Conservation (phyloP, 306 rosid species). For the Oxytropis ochrocephala region DNA sequence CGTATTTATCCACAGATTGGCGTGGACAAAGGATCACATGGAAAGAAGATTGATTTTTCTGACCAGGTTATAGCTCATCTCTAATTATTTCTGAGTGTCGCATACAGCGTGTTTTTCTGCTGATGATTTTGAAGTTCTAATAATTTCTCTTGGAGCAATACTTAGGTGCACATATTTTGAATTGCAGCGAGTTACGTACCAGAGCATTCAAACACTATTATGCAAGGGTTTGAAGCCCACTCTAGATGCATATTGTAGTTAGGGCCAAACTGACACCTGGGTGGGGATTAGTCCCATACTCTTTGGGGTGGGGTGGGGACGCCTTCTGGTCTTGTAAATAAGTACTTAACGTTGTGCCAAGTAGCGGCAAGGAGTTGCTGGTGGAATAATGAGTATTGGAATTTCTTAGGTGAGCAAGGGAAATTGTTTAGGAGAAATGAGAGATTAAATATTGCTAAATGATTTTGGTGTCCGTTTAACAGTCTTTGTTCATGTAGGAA, state of each 20-base stretch:
- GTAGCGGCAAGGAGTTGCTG: too few species aligned
- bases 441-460: neutral
- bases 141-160: neutral
- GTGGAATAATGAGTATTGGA: too few species aligned
- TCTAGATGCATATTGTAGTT: too few species aligned
- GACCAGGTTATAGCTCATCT: slow-evolving; percentile 49
- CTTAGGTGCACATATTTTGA: neutral
- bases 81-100: neutral
- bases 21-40: slow-evolving; percentile 77
- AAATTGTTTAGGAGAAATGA: neutral
- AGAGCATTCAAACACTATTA: too few species aligned
- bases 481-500: neutral
- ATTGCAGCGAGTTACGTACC: too few species aligned
- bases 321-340: too few species aligned
- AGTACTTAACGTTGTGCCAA: too few species aligned
- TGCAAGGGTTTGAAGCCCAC: too few species aligned
- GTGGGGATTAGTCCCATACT: too few species aligned
- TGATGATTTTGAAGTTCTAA: neutral
- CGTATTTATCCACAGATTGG: slow-evolving; percentile 51
- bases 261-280: too few species aligned
- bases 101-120: neutral
- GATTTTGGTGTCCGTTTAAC: neutral
- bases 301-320: too few species aligned
- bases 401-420: too few species aligned
- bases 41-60: slow-evolving; percentile 55